These are phyloP conservation scores for Cafeteria roenbergensis DNA, from an alignment of 108 stramenopile genomes.

Conservation along the genomic window DNA sequence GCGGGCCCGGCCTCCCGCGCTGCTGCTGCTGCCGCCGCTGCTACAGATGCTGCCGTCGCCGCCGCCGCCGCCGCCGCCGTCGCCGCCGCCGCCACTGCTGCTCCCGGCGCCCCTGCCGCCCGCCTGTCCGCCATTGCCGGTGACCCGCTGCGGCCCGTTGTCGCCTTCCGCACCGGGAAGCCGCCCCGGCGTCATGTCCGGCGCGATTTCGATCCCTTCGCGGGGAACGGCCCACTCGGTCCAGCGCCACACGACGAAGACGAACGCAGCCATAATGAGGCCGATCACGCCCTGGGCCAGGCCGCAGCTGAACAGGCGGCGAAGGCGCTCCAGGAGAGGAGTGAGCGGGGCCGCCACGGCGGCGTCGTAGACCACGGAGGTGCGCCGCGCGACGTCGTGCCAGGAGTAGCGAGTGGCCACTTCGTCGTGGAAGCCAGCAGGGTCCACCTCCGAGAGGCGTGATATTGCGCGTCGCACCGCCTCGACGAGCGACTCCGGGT, in stretches of 20 bases:
- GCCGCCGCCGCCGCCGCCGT: too few species aligned
- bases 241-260: neutral
- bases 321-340: slow-evolving; percentile 3
- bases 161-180: too few species aligned
- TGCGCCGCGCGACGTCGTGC: slow-evolving; percentile 13
- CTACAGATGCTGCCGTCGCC: too few species aligned
- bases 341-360: neutral
- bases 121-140: too few species aligned
- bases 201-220: neutral
- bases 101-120: too few species aligned
- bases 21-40: too few species aligned
- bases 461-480: neutral
- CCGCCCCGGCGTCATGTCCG: too few species aligned
- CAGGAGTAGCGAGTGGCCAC: slow-evolving; percentile 12
- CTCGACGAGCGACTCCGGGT: neutral
- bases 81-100: too few species aligned
- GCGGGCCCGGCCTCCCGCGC: too few species aligned
- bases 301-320: neutral
- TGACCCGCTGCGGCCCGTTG: too few species aligned
- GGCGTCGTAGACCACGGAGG: slow-evolving; percentile 12
- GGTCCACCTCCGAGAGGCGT: neutral
- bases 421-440: neutral
- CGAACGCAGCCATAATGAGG: neutral
- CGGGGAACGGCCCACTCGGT: neutral
- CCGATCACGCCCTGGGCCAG: neutral